Evolutionary conservation across 495 filamentous ascomycete genomes (phyloP).

Genomic region (Aspergillus incahuasiensis): DNA sequence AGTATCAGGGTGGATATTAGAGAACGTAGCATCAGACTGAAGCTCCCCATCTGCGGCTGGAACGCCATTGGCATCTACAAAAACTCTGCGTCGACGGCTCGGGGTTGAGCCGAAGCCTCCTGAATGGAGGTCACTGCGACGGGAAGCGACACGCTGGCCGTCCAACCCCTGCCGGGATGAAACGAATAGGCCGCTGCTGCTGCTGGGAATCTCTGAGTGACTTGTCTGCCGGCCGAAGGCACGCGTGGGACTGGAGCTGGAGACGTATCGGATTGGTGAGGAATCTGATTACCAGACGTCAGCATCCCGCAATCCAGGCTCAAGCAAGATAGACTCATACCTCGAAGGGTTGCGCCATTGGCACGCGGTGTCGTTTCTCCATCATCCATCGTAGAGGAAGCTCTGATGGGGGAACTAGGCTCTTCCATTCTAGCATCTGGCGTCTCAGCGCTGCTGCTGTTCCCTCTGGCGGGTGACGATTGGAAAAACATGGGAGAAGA

Average conservation of each 20-base stretch:
- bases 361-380: constrained; percentile 74
- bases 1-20: constrained; percentile 79
- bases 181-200: constrained; percentile 84
- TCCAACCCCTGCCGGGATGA: constrained; percentile 51
- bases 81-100: constrained; percentile 61
- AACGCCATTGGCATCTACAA: constrained; percentile 77
- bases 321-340: constrained; percentile 40
- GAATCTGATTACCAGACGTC: constrained; percentile 54
- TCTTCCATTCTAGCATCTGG: constrained; percentile 47
- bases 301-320: background rate
- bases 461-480: constrained; percentile 64
- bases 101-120: constrained; percentile 65
- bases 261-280: constrained; percentile 82
- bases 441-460: constrained; percentile 52
- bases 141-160: constrained; percentile 42
- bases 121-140: constrained; percentile 80
- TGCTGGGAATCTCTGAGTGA: constrained; percentile 62
- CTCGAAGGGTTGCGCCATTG: constrained; percentile 54
- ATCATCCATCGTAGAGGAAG: constrained; percentile 51
- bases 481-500: constrained; percentile 83
- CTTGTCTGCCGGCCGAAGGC: constrained; percentile 49
- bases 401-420: constrained; percentile 64
- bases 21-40: constrained; percentile 79
- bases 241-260: constrained; percentile 77
- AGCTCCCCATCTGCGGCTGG: constrained; percentile 52